phyloP scores from a whole-genome alignment of 176 grass and related monocot genomes.

The Oryza rufipogon region DNA sequence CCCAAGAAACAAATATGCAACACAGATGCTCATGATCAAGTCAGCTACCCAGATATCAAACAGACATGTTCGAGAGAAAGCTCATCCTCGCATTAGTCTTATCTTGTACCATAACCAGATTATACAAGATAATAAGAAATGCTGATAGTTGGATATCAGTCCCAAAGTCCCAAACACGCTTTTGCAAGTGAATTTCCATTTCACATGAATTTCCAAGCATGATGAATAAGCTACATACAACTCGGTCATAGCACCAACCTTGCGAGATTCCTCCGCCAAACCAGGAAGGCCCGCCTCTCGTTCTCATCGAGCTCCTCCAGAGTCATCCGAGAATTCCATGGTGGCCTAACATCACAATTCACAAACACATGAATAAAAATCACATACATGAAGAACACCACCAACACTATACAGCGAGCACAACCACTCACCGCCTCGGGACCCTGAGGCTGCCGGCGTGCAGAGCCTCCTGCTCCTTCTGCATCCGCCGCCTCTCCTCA shows the following conservation, averaged over 20 bases:
- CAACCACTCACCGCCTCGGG: constrained; percentile 65
- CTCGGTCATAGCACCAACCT: constrained; percentile 44
- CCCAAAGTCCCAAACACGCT: background rate
- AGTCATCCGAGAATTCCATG: constrained; percentile 71
- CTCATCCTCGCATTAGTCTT: background rate
- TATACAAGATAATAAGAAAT: background rate
- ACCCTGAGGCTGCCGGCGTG: constrained; percentile 70
- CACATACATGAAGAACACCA: background rate
- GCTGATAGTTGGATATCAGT: background rate
- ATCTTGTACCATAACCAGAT: background rate
- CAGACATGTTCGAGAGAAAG: background rate
- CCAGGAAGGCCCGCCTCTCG: constrained; percentile 72
- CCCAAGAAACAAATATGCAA: background rate
- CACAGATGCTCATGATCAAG: background rate
- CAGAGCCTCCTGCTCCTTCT: constrained; percentile 81
- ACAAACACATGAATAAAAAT: background rate
- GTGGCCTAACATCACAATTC: constrained; percentile 54
- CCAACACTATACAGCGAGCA: background rate
- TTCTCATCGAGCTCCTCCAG: constrained; percentile 77
- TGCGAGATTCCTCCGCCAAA: constrained; percentile 85
- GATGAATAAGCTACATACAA: background rate
- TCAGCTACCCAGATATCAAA: background rate
- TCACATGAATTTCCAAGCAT: background rate
- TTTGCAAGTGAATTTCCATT: background rate
- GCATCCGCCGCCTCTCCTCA: constrained; percentile 57